Conservation (phyloP, 768 basidiomycete species). For the Rubroboletus satanas region DNA sequence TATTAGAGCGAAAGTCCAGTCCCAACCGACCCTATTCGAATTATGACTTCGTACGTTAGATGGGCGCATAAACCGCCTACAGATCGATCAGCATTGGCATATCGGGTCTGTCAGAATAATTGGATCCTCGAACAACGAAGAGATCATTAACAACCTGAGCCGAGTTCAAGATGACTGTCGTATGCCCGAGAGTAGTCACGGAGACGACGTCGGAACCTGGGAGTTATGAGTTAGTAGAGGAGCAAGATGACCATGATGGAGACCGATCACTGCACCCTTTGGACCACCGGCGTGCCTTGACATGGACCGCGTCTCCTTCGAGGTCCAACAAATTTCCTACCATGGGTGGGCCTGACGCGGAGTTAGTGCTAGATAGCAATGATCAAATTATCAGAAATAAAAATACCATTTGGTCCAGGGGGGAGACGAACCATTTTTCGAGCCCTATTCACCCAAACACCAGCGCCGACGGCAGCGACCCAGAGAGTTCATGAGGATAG, state of each 20-base stretch:
- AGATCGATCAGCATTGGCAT: constrained; percentile 6
- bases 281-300: background rate
- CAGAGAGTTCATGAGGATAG: background rate
- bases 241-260: background rate
- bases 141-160: constrained; percentile 1
- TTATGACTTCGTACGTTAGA: background rate
- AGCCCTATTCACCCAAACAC: background rate
- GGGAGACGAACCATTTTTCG: constrained; percentile 3
- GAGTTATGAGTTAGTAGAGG: background rate
- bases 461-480: background rate
- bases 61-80: background rate
- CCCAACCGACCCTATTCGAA: background rate
- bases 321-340: constrained; percentile 2
- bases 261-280: background rate
- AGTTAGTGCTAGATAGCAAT: background rate
- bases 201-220: constrained; percentile 1
- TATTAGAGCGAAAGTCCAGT: constrained; percentile 4
- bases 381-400: too few relatives aligned
- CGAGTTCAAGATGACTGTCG: constrained; percentile 1
- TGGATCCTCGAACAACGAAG: constrained; percentile 1
- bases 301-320: background rate
- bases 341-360: background rate
- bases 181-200: constrained; percentile 2
- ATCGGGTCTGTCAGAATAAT: constrained; percentile 1
- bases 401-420: constrained; percentile 1